Evolutionary conservation across 2,329 filamentous ascomycete species (phyloP).

Genomic region (Sclerotiophoma versabilis): DNA sequence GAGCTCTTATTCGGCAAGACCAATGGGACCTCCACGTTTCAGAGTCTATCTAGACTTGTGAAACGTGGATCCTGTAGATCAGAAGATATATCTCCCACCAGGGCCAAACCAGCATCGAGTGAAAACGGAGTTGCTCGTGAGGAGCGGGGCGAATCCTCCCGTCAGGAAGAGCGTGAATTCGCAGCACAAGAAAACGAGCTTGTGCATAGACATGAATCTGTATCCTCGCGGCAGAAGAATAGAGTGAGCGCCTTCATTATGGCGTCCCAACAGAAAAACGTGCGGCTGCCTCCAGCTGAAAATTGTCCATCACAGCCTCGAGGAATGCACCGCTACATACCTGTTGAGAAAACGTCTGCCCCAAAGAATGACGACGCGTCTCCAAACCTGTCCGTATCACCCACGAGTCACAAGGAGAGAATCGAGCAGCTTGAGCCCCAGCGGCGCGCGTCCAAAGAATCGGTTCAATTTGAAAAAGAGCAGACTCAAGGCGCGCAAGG

Average conservation of each 20-base stretch:
- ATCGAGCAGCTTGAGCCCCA: background rate
- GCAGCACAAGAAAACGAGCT: background rate
- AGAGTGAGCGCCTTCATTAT: conserved; percentile 13
- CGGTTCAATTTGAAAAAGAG: background rate
- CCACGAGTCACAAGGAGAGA: background rate
- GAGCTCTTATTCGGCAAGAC: background rate
- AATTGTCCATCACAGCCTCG: conserved; percentile 1
- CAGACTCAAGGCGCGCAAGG: background rate
- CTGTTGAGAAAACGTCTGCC: background rate
- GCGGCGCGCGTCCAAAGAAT: background rate
- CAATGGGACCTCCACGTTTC: background rate
- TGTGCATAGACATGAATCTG: background rate
- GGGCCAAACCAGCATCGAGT: background rate
- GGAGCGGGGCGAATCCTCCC: background rate
- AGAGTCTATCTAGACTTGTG: background rate
- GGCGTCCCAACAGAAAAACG: background rate
- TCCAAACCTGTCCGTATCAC: background rate
- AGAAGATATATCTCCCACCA: conserved; percentile 5
- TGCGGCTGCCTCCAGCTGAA: conserved; percentile 1
- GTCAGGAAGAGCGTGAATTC: background rate
- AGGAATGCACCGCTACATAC: background rate
- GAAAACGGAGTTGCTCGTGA: background rate
- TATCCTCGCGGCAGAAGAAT: background rate
- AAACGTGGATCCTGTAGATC: background rate
- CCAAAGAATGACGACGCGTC: background rate